A percentile compares a stretch with the other conserved stretches of the same genome.
phyloP scores from a whole-genome alignment of 1,139 yeast species.

The Geotrichum histeridarum region DNA sequence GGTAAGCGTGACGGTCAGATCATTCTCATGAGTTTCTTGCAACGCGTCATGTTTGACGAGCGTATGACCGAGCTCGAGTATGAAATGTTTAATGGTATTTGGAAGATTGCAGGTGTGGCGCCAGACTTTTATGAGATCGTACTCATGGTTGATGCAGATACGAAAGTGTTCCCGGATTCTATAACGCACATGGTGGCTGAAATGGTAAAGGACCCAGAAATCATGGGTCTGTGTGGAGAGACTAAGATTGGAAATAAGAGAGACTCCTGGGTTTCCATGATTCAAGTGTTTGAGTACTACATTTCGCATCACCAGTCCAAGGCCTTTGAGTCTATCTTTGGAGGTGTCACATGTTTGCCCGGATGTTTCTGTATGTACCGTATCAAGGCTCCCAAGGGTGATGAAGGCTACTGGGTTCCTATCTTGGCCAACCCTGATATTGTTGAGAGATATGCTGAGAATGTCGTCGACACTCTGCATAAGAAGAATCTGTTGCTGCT shows the following conservation, averaged over 20 bases:
- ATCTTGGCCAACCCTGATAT: conserved; percentile 93
- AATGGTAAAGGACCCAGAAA: conserved; percentile 81
- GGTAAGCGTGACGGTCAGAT: conserved; percentile 98
- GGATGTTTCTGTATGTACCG: conserved; percentile 97
- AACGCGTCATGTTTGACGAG: conserved; percentile 87
- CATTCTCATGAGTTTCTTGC: conserved; percentile 86
- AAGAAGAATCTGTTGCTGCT: conserved; percentile 79
- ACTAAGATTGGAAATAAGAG: conserved; percentile 87
- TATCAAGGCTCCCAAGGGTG: conserved; percentile 87
- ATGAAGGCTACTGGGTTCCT: conserved; percentile 94
- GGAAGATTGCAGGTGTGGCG: conserved; percentile 85
- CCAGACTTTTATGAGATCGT: conserved; percentile 81
- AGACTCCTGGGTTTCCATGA: conserved; percentile 86
- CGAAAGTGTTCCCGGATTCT: conserved; percentile 85
- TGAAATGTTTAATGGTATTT: conserved; percentile 70
- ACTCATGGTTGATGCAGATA: conserved; percentile 96
- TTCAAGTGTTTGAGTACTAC: conserved; percentile 93
- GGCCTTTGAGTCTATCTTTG: conserved; percentile 93
- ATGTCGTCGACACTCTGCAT: conserved; percentile 81
- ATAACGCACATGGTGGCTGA: conserved; percentile 89
- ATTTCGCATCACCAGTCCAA: conserved; percentile 95
- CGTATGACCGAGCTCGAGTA: conserved; percentile 94
- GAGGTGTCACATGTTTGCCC: conserved; percentile 95
- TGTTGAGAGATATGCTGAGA: conserved; percentile 90
- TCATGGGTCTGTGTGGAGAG: conserved; percentile 97